Conservation (phyloP, 2,329 filamentous ascomycete species). For the Pezicula neosporulosa region DNA sequence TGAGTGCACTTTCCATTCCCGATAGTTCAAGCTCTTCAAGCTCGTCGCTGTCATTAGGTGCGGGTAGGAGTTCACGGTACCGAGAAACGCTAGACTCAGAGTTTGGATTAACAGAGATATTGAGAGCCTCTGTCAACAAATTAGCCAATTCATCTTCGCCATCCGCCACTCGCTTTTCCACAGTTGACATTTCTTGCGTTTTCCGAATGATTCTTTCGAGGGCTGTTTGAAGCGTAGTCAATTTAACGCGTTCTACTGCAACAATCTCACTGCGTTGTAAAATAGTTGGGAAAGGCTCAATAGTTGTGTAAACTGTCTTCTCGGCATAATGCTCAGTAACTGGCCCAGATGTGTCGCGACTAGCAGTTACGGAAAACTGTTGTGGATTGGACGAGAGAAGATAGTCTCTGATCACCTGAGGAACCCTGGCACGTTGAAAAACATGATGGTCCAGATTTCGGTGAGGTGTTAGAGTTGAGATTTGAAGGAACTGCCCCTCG, state of each 20-base stretch:
- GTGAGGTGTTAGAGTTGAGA: constrained; percentile 77
- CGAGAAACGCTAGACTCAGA: constrained; percentile 75
- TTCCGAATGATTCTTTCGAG: constrained; percentile 88
- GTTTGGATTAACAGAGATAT: constrained; percentile 69
- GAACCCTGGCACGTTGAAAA: constrained; percentile 83
- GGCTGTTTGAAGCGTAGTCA: constrained; percentile 80
- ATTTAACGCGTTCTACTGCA: constrained; percentile 53
- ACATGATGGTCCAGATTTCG: constrained; percentile 80
- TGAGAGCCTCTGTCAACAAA: constrained; percentile 70
- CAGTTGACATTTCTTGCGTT: constrained; percentile 74
- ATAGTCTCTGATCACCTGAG: constrained; percentile 81
- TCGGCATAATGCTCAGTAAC: constrained; percentile 74
- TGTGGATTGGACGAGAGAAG: constrained; percentile 75
- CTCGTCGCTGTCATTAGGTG: constrained; percentile 33
- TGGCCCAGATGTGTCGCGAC: constrained; percentile 64
- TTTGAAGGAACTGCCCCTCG: constrained; percentile 86
- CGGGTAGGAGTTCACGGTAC: constrained; percentile 72
- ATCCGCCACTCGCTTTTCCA: constrained; percentile 72
- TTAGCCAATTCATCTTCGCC: constrained; percentile 69
- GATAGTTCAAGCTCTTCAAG: constrained; percentile 46
- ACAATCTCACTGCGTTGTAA: constrained; percentile 84
- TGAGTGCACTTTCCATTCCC: constrained; percentile 72
- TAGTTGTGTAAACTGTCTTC: constrained; percentile 80
- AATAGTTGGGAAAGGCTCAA: constrained; percentile 87
- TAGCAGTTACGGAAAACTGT: constrained; percentile 72